These are phyloP conservation scores for Posidonia oceanica DNA, from an alignment of 116 monocot species.

Conservation along the genomic window DNA sequence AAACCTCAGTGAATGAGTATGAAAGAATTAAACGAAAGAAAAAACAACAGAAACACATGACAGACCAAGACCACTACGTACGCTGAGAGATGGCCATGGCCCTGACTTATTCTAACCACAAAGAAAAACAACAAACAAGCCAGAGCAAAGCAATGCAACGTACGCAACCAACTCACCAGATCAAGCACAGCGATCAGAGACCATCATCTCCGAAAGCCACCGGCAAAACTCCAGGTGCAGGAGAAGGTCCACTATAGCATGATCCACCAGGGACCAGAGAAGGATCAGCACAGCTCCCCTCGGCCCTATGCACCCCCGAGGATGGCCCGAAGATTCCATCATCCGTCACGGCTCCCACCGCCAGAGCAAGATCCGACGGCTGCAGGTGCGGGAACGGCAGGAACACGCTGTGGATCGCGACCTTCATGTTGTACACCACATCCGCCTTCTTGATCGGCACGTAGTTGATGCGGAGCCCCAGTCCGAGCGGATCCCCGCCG, in stretches of 20 bases:
- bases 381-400: conserved; percentile 53
- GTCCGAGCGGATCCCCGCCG: neutral
- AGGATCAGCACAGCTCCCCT: neutral
- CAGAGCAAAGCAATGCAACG: too few species aligned
- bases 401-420: conserved; percentile 41
- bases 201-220: conserved; percentile 1
- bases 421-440: conserved; percentile 36
- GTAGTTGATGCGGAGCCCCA: conserved; percentile 38
- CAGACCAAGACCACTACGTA: too few species aligned
- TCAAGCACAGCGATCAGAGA: neutral
- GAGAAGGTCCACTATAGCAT: neutral
- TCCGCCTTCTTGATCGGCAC: conserved; percentile 42
- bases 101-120: too few species aligned
- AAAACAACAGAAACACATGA: neutral
- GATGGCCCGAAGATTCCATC: conserved; percentile 9
- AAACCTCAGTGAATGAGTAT: too few species aligned
- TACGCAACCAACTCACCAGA: too few species aligned
- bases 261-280: neutral
- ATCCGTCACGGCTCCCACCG: neutral
- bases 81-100: too few species aligned
- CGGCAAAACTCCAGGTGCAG: neutral
- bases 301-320: neutral
- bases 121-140: too few species aligned
- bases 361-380: conserved; percentile 19
- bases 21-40: too few species aligned